Conservation (phyloP, 805 yeast species). For the Danielia oregonensis region DNA sequence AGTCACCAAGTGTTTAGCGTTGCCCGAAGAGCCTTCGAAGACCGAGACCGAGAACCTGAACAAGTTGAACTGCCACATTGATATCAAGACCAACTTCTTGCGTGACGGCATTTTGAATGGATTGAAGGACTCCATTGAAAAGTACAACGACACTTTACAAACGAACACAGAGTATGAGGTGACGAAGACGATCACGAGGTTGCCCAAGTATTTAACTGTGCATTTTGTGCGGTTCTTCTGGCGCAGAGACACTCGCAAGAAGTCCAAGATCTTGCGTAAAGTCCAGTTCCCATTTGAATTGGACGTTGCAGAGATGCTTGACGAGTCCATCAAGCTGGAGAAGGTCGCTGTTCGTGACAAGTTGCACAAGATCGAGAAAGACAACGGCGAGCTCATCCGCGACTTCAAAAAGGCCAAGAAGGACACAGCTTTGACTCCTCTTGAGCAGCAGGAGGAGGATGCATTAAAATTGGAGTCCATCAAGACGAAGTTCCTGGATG, state of each 20-base stretch:
- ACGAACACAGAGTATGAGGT: constrained; percentile 70
- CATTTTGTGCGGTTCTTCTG: constrained; percentile 95
- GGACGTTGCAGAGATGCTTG: constrained; percentile 82
- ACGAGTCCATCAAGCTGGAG: constrained; percentile 65
- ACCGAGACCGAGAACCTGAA: constrained; percentile 46
- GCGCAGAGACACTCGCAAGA: constrained; percentile 87
- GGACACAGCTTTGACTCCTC: constrained; percentile 37
- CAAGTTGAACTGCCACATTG: constrained; percentile 87
- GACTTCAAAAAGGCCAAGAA: constrained; percentile 64
- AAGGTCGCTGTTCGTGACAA: constrained; percentile 74
- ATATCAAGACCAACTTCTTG: constrained; percentile 78
- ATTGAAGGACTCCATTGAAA: constrained; percentile 72
- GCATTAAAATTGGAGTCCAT: constrained; percentile 46
- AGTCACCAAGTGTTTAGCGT: constrained; percentile 57
- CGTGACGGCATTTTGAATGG: constrained; percentile 79
- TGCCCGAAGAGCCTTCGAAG: constrained; percentile 27
- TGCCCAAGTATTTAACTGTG: constrained; percentile 85
- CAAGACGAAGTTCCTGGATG: constrained; percentile 48
- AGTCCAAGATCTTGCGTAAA: constrained; percentile 89
- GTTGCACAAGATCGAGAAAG: constrained; percentile 71
- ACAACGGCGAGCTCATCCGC: constrained; percentile 64
- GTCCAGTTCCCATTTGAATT: constrained; percentile 93
- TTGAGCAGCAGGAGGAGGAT: constrained; percentile 55
- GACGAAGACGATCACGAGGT: constrained; percentile 56
- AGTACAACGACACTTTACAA: constrained; percentile 66